A percentile compares a stretch with the other conserved stretches of the same genome.
These are phyloP conservation scores for Colletotrichum cuscutae DNA, from an alignment of 2,329 filamentous ascomycete species.

Conservation along the genomic window DNA sequence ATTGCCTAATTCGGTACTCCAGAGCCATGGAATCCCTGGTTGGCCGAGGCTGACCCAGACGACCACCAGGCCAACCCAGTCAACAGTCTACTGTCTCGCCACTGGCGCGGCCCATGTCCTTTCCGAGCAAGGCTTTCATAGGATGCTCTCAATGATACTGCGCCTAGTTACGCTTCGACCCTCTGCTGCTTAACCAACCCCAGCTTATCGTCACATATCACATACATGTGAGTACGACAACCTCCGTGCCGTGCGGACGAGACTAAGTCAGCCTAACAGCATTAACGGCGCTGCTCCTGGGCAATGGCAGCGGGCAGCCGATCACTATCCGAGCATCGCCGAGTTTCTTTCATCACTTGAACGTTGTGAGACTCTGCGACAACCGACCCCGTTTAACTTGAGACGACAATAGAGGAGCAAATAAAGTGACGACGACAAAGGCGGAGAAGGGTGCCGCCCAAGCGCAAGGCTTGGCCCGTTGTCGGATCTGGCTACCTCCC, in stretches of 20 bases:
- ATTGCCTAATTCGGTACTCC: constrained; percentile 23
- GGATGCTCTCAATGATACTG: background rate
- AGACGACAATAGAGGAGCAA: background rate
- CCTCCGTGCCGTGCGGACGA: background rate
- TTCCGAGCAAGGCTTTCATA: background rate
- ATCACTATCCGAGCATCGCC: background rate
- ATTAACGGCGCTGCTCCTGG: background rate
- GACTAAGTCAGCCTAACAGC: background rate
- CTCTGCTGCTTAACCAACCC: background rate
- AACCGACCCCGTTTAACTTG: background rate
- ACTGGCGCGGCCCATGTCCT: background rate
- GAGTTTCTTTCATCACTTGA: background rate
- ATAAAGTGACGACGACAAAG: constrained; percentile 4
- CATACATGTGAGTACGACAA: background rate
- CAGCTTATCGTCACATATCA: constrained; percentile 10
- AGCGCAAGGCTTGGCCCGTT: constrained; percentile 24
- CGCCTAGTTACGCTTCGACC: background rate
- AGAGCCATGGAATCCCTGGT: background rate
- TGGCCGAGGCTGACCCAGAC: background rate
- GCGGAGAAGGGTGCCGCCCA: background rate
- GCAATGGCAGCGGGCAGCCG: background rate
- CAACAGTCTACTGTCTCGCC: background rate
- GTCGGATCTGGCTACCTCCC: constrained; percentile 27
- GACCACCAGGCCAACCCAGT: constrained; percentile 6
- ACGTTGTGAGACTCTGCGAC: background rate